Conservation (phyloP, 495 filamentous ascomycete genomes). For the Chlorociboria aeruginascens region DNA sequence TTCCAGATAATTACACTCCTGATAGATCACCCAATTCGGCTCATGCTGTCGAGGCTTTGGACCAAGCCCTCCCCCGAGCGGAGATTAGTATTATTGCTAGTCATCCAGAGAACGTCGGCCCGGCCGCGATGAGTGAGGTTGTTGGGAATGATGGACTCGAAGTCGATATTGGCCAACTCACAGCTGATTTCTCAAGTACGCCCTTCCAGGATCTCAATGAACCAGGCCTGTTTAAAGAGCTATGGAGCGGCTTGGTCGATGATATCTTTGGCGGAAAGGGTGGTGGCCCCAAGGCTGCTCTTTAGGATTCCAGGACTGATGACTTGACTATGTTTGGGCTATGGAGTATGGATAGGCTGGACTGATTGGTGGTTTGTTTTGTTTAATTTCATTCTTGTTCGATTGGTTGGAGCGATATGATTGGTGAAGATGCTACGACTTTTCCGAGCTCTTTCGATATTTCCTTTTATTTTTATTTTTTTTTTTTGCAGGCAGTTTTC, state of each 20-base stretch:
- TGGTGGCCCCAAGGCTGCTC: constrained; percentile 1
- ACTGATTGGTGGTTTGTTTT: too few relatives aligned
- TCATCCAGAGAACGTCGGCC: constrained; percentile 14
- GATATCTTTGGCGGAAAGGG: constrained; percentile 17
- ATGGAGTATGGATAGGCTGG: too few relatives aligned
- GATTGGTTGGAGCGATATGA: too few relatives aligned
- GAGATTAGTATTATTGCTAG: constrained; percentile 17
- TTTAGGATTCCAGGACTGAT: constrained; percentile 1
- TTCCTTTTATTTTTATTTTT: too few relatives aligned
- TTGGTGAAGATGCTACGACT: too few relatives aligned
- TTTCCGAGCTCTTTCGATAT: too few relatives aligned
- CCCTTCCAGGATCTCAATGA: constrained; percentile 3
- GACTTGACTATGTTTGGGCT: too few relatives aligned
- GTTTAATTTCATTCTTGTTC: too few relatives aligned
- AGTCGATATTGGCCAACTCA: constrained; percentile 12
- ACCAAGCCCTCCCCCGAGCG: constrained; percentile 10
- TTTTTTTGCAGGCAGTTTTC: too few relatives aligned
- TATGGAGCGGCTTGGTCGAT: constrained; percentile 19
- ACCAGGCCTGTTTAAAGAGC: constrained; percentile 12
- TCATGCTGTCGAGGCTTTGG: constrained; percentile 10
- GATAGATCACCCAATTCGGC: constrained; percentile 14
- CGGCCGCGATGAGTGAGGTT: constrained; percentile 17
- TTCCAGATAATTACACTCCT: constrained; percentile 21
- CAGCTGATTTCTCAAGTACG: constrained; percentile 2
- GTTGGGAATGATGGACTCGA: constrained; percentile 19